A percentile compares a stretch with the other conserved stretches of the same genome.
These are phyloP conservation scores for Aureobasidium lini DNA, from an alignment of 2,329 filamentous ascomycete species.

Conservation along the genomic window DNA sequence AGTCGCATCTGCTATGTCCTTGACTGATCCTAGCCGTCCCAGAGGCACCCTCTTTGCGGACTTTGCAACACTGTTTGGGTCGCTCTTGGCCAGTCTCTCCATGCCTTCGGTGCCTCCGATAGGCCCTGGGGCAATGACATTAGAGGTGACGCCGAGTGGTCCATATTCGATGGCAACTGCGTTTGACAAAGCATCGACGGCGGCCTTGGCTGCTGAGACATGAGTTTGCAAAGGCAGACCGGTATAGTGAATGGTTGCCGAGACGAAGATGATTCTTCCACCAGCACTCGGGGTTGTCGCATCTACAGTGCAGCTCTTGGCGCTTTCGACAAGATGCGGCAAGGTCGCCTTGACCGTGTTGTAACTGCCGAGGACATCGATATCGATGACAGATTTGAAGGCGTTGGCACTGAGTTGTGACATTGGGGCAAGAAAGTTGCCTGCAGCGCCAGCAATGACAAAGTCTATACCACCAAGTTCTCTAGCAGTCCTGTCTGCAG, in stretches of 20 bases:
- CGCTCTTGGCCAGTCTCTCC: constrained; percentile 34
- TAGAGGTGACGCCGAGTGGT: constrained; percentile 76
- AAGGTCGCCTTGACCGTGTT: constrained; percentile 92
- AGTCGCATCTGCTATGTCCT: constrained; percentile 88
- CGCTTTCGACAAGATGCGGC: constrained; percentile 71
- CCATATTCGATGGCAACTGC: constrained; percentile 84
- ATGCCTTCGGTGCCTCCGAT: constrained; percentile 72
- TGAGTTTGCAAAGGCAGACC: constrained; percentile 81
- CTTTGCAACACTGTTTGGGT: constrained; percentile 24
- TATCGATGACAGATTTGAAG: constrained; percentile 93
- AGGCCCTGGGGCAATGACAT: constrained; percentile 80
- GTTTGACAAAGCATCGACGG: constrained; percentile 75
- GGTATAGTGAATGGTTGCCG: constrained; percentile 84
- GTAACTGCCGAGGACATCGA: constrained; percentile 87
- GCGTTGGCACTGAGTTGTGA: constrained; percentile 76
- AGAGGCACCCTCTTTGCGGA: constrained; percentile 51
- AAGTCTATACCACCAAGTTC: constrained; percentile 88
- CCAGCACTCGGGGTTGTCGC: constrained; percentile 45
- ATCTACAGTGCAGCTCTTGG: constrained; percentile 40
- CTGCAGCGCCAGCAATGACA: constrained; percentile 89
- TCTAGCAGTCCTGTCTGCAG: constrained; percentile 69
- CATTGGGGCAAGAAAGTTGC: constrained; percentile 88
- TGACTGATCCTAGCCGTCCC: constrained; percentile 69
- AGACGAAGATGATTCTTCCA: constrained; percentile 83
- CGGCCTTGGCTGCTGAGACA: constrained; percentile 85